Conservation (phyloP, 2,329 filamentous ascomycete species). For the Dactylonectria macrodidyma region DNA sequence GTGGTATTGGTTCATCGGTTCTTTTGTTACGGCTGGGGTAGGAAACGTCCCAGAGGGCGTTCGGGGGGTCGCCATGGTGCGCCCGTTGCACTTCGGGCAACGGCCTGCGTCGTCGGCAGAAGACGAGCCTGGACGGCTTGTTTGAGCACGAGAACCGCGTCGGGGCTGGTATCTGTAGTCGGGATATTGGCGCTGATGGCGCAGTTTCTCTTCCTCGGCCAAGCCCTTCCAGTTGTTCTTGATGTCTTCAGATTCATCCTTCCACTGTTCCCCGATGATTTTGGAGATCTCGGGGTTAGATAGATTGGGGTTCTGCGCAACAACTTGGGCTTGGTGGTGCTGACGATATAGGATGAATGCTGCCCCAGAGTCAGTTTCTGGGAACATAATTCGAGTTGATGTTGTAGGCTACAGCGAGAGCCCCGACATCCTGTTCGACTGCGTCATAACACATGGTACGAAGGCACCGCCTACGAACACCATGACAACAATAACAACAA, state of each 20-base stretch:
- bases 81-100: constrained; percentile 81
- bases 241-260: constrained; percentile 78
- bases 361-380: constrained; percentile 59
- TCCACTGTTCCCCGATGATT: constrained; percentile 96
- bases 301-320: constrained; percentile 86
- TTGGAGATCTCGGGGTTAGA: constrained; percentile 98
- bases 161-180: constrained; percentile 95
- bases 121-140: constrained; percentile 51
- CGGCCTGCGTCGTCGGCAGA: constrained; percentile 66
- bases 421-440: background rate
- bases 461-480: background rate
- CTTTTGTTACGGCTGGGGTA: constrained; percentile 51
- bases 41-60: constrained; percentile 68
- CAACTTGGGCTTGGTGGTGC: constrained; percentile 87
- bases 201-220: constrained; percentile 92
- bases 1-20: constrained; percentile 40
- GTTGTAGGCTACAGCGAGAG: background rate
- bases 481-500: constrained; percentile 29
- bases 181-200: constrained; percentile 91
- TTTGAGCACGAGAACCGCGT: constrained; percentile 62
- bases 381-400: background rate
- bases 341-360: constrained; percentile 98
- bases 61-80: constrained; percentile 73
- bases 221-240: constrained; percentile 91
- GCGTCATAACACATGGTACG: background rate